phyloP scores from a whole-genome alignment of 306 rosid species.

The Malus asiatica region DNA sequence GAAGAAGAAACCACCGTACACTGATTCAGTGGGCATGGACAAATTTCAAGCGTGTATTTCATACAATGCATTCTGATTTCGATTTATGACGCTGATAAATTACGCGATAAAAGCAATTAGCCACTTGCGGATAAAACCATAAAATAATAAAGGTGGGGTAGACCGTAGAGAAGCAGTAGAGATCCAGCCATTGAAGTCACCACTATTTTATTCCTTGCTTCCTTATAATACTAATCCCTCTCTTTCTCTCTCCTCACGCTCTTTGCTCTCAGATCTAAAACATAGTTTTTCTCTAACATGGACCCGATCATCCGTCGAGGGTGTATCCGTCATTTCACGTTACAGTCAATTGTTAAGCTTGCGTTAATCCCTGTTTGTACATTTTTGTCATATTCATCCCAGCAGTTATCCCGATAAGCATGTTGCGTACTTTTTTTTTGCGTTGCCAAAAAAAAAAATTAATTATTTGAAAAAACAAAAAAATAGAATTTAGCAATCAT shows the following conservation, averaged over 20 bases:
- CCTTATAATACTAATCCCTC: background rate
- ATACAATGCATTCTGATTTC: fast-evolving
- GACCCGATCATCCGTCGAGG: conserved; percentile 7
- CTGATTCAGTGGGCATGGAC: no score
- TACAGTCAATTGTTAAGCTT: background rate
- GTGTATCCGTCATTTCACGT: background rate
- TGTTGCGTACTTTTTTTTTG: conserved; percentile 15
- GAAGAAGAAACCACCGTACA: no score
- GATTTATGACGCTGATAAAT: no score
- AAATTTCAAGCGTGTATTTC: no score
- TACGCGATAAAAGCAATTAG: background rate
- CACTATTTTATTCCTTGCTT: background rate
- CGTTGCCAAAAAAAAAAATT: no score
- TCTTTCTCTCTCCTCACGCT: background rate
- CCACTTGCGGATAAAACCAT: background rate
- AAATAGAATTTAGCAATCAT: no score
- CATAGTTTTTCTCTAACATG: no score
- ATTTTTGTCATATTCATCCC: background rate
- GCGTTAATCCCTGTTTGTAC: background rate
- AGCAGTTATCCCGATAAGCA: conserved; percentile 33
- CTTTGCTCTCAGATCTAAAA: background rate
- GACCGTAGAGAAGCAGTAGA: background rate
- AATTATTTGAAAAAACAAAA: background rate
- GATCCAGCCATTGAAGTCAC: background rate
- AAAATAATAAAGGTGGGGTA: background rate